Evolutionary conservation across 208 protist species (phyloP).

Genomic region (Acanthamoeba sp.): DNA sequence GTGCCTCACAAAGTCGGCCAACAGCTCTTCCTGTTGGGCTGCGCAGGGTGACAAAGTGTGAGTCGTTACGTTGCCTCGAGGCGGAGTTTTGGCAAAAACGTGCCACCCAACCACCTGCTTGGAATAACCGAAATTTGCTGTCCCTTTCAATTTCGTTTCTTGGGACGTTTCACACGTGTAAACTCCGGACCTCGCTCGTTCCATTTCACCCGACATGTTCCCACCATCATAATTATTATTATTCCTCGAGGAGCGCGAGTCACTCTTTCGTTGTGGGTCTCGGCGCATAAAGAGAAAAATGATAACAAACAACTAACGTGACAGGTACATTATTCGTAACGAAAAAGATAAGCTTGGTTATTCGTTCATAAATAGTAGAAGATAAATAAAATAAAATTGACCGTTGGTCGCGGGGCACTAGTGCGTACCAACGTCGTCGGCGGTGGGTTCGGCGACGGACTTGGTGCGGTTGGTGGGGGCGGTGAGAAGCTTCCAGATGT

Average conservation of each 20-base stretch:
- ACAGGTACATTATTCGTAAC: no score
- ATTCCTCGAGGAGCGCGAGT: background rate
- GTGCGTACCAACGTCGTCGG: background rate
- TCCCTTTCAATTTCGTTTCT: background rate
- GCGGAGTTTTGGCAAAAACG: background rate
- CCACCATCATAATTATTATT: background rate
- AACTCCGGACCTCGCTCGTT: background rate
- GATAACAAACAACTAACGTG: no score
- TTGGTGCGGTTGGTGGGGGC: background rate
- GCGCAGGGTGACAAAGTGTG: background rate
- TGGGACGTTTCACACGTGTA: background rate
- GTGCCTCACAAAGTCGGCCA: constrained; percentile 32
- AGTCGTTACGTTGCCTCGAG: background rate
- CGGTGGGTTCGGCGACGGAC: background rate
- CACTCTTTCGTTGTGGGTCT: no score
- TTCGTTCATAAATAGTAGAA: no score
- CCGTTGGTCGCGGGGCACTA: background rate
- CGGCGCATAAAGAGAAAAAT: no score
- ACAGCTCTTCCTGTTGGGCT: constrained; percentile 36
- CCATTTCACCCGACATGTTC: background rate
- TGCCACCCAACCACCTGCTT: no score
- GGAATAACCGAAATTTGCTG: background rate
- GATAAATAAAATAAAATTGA: no score
- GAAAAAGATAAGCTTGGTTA: no score
- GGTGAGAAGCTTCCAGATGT: constrained; percentile 49